Percentiles rank a stretch among this genome's conserved stretches.
phyloP scores from a whole-genome alignment of 1,139 yeast species.

The Pichia sp. region DNA sequence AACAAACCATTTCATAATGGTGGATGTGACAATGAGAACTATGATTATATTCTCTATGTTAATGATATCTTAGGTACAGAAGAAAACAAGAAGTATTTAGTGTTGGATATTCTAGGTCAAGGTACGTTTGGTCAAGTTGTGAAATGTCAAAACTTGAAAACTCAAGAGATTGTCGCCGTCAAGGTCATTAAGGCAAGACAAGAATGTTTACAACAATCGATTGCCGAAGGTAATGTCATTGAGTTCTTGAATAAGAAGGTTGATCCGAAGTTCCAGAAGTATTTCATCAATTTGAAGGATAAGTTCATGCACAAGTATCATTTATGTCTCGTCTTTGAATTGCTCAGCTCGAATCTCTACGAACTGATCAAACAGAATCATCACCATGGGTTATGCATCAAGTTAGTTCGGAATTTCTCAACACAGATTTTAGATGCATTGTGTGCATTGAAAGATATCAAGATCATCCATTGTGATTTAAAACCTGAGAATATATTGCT shows the following conservation, averaged over 20 bases:
- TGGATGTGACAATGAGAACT: slow-evolving; percentile 85
- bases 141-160: slow-evolving; percentile 87
- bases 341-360: slow-evolving; percentile 83
- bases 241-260: slow-evolving; percentile 77
- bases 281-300: slow-evolving; percentile 77
- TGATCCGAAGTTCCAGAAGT: slow-evolving; percentile 66
- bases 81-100: slow-evolving; percentile 84
- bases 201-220: slow-evolving; percentile 87
- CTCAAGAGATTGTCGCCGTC: slow-evolving; percentile 90
- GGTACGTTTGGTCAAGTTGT: slow-evolving; percentile 99
- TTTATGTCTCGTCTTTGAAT: slow-evolving; percentile 87
- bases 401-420: slow-evolving; percentile 73
- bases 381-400: slow-evolving; percentile 85
- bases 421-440: slow-evolving; percentile 80
- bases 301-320: slow-evolving; percentile 93
- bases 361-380: slow-evolving; percentile 92
- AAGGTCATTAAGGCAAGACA: slow-evolving; percentile 93
- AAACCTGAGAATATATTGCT: slow-evolving; percentile 94
- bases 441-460: slow-evolving; percentile 75
- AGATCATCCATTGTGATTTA: slow-evolving; percentile 91
- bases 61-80: slow-evolving; percentile 90
- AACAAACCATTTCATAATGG: slow-evolving; percentile 78
- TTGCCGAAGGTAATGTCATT: slow-evolving; percentile 84
- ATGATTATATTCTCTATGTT: slow-evolving; percentile 90
- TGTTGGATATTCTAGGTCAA: slow-evolving; percentile 87